Percentiles rank a stretch among this genome's conserved stretches.
Evolutionary conservation across 73 alveolate species (phyloP).

Genomic region (Blepharisma japonicum): DNA sequence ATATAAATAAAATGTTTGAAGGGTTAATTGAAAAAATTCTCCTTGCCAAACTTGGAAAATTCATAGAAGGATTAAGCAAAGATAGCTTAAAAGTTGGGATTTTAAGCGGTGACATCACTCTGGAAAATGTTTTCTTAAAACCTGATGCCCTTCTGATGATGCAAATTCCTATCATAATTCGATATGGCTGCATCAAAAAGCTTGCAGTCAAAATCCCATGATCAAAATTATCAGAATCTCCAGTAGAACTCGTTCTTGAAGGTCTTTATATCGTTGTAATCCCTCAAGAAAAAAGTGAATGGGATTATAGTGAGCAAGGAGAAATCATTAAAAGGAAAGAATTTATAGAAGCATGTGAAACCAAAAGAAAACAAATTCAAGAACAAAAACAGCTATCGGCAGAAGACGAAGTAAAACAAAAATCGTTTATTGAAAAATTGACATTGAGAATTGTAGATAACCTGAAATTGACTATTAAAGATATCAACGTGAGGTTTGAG

Average conservation of each 20-base stretch:
- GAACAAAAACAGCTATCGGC: constrained; percentile 6
- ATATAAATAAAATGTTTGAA: constrained; percentile 5
- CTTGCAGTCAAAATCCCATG: constrained; percentile 89
- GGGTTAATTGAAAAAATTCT: constrained; percentile 13
- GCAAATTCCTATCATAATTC: constrained; percentile 79
- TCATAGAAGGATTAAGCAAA: constrained; percentile 53
- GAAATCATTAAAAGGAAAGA: constrained; percentile 24
- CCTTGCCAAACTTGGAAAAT: constrained; percentile 25
- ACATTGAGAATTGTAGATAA: not conserved
- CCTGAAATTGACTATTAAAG: not conserved
- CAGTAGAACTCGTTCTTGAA: constrained; percentile 82
- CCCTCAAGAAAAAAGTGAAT: constrained; percentile 54
- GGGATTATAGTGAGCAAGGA: constrained; percentile 59
- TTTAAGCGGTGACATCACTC: constrained; percentile 87
- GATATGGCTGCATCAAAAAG: constrained; percentile 75
- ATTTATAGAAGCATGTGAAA: not conserved
- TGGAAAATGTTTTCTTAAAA: constrained; percentile 83
- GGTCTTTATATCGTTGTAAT: constrained; percentile 78
- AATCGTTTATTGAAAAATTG: constrained; percentile 5
- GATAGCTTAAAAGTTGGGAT: constrained; percentile 70
- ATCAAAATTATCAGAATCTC: constrained; percentile 87
- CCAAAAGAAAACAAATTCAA: constrained; percentile 28
- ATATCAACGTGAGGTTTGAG: constrained; percentile 26
- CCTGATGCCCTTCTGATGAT: constrained; percentile 62
- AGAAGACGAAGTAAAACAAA: constrained; percentile 20